Evolutionary conservation across 2,329 filamentous ascomycete species (phyloP).

Genomic region (Claviceps paspali): DNA sequence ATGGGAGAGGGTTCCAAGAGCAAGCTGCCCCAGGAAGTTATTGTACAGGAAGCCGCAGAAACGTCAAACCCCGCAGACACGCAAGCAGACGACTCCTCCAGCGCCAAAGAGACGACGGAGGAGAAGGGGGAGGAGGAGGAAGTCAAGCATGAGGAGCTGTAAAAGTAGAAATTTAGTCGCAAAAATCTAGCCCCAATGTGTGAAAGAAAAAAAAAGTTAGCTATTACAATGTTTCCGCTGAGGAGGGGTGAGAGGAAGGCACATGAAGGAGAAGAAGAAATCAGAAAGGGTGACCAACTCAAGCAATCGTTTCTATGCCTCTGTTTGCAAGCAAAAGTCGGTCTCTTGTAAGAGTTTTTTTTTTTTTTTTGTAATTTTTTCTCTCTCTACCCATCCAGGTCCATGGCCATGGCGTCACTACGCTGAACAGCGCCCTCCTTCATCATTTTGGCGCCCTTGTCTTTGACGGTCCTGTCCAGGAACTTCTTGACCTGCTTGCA

Average conservation of each 20-base stretch:
- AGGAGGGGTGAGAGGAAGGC: no score
- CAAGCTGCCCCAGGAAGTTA: slow-evolving; percentile 46
- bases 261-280: neutral
- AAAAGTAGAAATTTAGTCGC: slow-evolving; percentile 8
- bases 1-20: slow-evolving; percentile 75
- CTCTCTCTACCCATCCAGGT: slow-evolving; percentile 24
- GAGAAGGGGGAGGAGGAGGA: slow-evolving; percentile 14
- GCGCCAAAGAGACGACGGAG: slow-evolving; percentile 12
- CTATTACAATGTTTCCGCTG: neutral
- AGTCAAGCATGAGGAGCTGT: slow-evolving; percentile 35
- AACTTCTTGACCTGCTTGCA: slow-evolving; percentile 75
- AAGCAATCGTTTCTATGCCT: neutral
- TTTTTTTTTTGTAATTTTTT: neutral
- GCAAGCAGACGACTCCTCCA: slow-evolving; percentile 10
- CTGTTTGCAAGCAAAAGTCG: neutral
- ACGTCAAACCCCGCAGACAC: neutral
- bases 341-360: neutral
- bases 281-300: neutral
- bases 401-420: slow-evolving; percentile 34
- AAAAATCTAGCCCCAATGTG: neutral
- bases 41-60: slow-evolving; percentile 27
- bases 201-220: neutral
- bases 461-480: slow-evolving; percentile 64
- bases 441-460: slow-evolving; percentile 51
- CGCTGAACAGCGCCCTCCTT: slow-evolving; percentile 36